phyloP scores from a whole-genome alignment of 2,329 filamentous ascomycete genomes.

The Cryphonectria nitschkei region DNA sequence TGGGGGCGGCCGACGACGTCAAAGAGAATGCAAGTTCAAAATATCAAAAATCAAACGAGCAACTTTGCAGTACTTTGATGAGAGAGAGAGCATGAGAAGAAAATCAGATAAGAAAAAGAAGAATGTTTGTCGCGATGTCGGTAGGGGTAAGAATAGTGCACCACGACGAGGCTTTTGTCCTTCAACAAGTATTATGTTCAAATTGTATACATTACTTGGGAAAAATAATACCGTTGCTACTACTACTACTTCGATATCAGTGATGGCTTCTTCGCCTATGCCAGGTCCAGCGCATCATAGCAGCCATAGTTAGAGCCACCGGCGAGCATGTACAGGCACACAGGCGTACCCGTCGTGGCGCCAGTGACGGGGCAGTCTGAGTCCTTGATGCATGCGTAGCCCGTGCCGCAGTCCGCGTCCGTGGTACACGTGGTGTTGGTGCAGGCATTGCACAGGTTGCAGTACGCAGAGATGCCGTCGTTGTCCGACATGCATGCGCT shows the following conservation, averaged over 20 bases:
- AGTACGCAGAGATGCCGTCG: slow-evolving; percentile 23
- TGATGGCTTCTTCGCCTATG: background rate
- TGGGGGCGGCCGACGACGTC: background rate
- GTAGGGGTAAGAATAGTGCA: background rate
- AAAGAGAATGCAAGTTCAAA: background rate
- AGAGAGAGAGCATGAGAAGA: background rate
- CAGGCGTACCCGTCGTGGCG: slow-evolving; percentile 15
- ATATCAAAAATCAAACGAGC: too few species aligned
- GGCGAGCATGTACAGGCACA: slow-evolving; percentile 27
- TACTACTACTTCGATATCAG: background rate
- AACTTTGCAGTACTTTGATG: background rate
- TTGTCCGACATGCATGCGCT: slow-evolving; percentile 23
- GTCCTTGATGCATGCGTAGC: slow-evolving; percentile 25
- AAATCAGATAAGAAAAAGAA: background rate
- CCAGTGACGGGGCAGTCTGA: slow-evolving; percentile 24
- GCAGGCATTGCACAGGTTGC: slow-evolving; percentile 25
- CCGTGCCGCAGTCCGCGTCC: slow-evolving; percentile 24
- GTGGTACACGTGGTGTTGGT: slow-evolving; percentile 17
- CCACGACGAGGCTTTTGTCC: background rate
- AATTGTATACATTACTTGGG: background rate
- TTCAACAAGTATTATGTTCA: background rate
- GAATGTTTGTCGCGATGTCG: background rate
- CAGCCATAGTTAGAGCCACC: slow-evolving; percentile 20
- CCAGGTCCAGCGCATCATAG: slow-evolving; percentile 9
- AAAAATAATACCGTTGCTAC: background rate